Base-by-base conservation (phyloP, 106 monocot species). In the Dendrobium catenatum region DNA sequence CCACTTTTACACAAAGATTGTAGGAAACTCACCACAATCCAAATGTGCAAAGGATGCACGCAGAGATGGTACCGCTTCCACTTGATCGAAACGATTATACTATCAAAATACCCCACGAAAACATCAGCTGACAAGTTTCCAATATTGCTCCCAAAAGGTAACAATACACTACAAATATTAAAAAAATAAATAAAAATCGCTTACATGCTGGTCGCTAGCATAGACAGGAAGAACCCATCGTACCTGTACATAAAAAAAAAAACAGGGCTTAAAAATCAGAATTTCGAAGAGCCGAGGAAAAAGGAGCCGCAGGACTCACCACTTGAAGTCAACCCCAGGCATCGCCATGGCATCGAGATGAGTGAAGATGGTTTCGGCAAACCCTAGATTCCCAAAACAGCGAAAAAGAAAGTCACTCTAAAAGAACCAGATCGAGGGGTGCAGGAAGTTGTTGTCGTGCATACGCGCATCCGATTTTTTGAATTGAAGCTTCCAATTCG, bases 131-230 rank as follows among this genome's bases (percentile, higher is more conserved):
- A 19, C 15, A 78, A 64, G 15, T 37, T 68, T 16, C 49, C 13
- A 46, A 86, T 73, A 77, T 18, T 43, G 0, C 55, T 31, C 10
- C 70, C 46, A 93, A 87, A 89, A 90, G 3, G 13, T 26, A 24
- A 47, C 26, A 76, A 20, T 13, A 27, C 9, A 51, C 3, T 3
- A 37, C 37, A 37, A 37, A 37, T 37, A 0, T 2, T 26, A 10
- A 49, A 75, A 66, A 66, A 70, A 74, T 16, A 42, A 74, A 6
- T 20, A 43, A 74, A 74, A 42, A 7, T 20, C 17, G 6, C 49
- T 49, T 95, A 99, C 98, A 95, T 85, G 85, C 98, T 99, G 11
- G 93, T 93, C 18, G 93, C 98, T 74, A 99, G 98, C 98, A 99
- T 99, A 3, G 95, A 99, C 67, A 99, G 68, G 85, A 99, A 95